Evolutionary conservation across 73 alveolate species (phyloP), one percentile per base, ranked within the genome.

Genomic region (Tetrahymena elliotti): DNA sequence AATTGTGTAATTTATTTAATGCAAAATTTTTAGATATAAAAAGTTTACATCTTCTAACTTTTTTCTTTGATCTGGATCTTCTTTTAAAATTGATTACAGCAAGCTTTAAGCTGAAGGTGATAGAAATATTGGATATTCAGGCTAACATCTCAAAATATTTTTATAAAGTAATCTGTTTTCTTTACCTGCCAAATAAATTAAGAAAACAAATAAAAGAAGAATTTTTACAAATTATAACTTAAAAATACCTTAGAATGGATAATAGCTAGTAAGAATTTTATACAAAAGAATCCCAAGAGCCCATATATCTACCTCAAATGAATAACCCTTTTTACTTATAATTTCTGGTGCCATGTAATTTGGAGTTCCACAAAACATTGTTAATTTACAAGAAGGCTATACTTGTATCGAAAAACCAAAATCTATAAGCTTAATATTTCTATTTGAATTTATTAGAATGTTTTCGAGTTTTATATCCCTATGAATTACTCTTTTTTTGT

Each of bases 271-370:
- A 27, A 98, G 82, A 88, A 98, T 83, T 38, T 95, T 97, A 83
- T 95, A 97, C 35, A 98, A 95, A 8, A 98, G 93, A 6, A 98
- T 92, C 7, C 99, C 99, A 53, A 97, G 83, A 22, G 99, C 99
- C 99, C 99, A 98, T 13, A 97, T 94, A 93, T 98, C 99, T 31
- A 96, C 97, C 35, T 98, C 97, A 34, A 94, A 96, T 27, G 98
- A 99, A 53, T 68, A 97, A 92, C 95, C 95, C 36, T 93, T 96
- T 95, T 95, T 94, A 92, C 97, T 98, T 33, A 97, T 97, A 9
- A 98, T 96, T 95, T 98, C 99, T 33, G 99, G 99, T 13, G 99
- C 95, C 99, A 98, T 98, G 92, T 97, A 98, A 53, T 97, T 93
- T 1, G 99, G 99, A 9, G 99, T 98, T 10, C 99, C 99, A 94